Evolutionary conservation across 495 filamentous ascomycete species (phyloP).

Genomic region (Aspergillus nidulans): DNA sequence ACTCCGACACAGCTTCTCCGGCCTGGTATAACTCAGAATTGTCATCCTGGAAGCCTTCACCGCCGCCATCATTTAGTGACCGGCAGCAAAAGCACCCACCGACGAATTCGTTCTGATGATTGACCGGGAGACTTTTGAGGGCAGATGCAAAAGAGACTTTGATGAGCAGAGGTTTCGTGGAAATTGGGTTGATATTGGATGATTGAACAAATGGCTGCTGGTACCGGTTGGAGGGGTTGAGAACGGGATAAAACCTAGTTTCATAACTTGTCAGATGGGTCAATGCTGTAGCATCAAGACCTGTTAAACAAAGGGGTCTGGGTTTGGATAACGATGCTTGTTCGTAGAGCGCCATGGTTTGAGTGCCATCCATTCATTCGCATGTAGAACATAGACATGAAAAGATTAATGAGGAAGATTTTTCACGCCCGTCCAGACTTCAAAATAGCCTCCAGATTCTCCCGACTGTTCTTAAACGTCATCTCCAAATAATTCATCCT

Average conservation of each 20-base stretch:
- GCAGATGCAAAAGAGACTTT: too few relatives aligned
- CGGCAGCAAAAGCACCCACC: too few relatives aligned
- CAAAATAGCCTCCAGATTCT: slow-evolving; percentile 84
- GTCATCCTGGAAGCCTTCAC: too few relatives aligned
- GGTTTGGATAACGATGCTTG: not conserved
- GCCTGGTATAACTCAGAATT: too few relatives aligned
- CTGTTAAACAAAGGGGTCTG: not conserved
- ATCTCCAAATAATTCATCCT: slow-evolving; percentile 91
- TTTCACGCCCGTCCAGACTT: slow-evolving; percentile 44
- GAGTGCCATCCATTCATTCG: not conserved
- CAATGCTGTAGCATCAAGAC: not conserved
- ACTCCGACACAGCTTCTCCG: too few relatives aligned
- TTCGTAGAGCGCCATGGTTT: not conserved
- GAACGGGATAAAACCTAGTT: not conserved
- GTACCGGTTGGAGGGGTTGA: not conserved
- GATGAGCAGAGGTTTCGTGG: too few relatives aligned
- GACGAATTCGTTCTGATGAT: too few relatives aligned
- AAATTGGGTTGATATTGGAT: too few relatives aligned
- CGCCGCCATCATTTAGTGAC: too few relatives aligned
- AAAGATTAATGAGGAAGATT: not conserved
- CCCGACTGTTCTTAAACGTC: slow-evolving; percentile 86
- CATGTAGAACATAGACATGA: not conserved
- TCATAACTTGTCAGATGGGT: not conserved
- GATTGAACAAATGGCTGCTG: too few relatives aligned
- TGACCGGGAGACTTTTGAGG: too few relatives aligned